phyloP scores from a whole-genome alignment of 2,329 filamentous ascomycete genomes.

The Sclerotinia nivalis region DNA sequence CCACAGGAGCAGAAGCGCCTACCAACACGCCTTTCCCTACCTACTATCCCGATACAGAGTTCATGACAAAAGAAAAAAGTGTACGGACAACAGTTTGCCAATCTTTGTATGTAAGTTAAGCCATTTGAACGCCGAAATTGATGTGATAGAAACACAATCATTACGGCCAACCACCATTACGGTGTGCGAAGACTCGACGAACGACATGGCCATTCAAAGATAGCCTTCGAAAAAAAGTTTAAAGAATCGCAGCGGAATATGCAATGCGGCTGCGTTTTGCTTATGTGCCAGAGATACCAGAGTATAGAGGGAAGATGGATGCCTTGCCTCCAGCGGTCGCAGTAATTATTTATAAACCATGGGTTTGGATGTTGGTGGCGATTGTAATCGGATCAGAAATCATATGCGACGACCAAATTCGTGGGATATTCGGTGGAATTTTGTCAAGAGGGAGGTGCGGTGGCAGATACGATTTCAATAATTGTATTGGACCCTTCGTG shows the following conservation, averaged over 20 bases:
- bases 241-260: not conserved
- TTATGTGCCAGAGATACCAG: not conserved
- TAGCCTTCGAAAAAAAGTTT: no score
- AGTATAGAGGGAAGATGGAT: not conserved
- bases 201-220: not conserved
- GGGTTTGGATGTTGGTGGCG: not conserved
- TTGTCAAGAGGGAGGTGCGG: not conserved
- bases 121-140: not conserved
- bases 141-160: not conserved
- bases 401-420: not conserved
- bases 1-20: not conserved
- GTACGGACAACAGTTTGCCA: not conserved
- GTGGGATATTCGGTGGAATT: not conserved
- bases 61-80: not conserved
- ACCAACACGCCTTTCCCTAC: not conserved
- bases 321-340: not conserved
- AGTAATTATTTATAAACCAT: not conserved
- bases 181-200: not conserved
- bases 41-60: not conserved
- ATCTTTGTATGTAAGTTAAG: not conserved
- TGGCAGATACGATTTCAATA: not conserved
- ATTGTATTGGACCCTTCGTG: not conserved
- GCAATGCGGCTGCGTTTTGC: not conserved
- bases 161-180: not conserved
- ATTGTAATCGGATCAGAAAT: no score